These are phyloP conservation scores for Fusarium fujikuroi DNA, from an alignment of 2,329 filamentous ascomycete species.

Conservation along the genomic window DNA sequence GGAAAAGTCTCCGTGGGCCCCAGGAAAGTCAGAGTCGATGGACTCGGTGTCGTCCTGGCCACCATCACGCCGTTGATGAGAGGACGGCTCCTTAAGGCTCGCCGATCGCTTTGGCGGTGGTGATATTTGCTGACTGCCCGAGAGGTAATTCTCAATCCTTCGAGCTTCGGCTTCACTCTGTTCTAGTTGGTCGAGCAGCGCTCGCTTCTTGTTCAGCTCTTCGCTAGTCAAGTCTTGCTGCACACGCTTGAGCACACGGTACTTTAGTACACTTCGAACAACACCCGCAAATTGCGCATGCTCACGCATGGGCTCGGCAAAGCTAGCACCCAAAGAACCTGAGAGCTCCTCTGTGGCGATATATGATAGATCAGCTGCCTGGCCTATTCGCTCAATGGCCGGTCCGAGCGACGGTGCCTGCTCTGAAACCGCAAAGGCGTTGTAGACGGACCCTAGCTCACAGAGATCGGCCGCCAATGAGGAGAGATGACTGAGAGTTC, in stretches of 20 bases:
- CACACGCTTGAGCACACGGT: slow-evolving; percentile 90
- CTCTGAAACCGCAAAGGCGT: slow-evolving; percentile 95
- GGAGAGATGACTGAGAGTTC: slow-evolving; percentile 86
- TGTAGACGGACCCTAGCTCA: slow-evolving; percentile 94
- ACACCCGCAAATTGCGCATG: slow-evolving; percentile 97
- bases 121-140: slow-evolving; percentile 71
- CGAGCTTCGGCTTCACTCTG: slow-evolving; percentile 91
- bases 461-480: slow-evolving; percentile 87
- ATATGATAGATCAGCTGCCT: slow-evolving; percentile 95
- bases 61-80: slow-evolving; percentile 64
- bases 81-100: slow-evolving; percentile 62
- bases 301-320: slow-evolving; percentile 97
- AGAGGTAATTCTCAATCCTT: slow-evolving; percentile 92
- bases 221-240: slow-evolving; percentile 98
- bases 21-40: slow-evolving; percentile 95
- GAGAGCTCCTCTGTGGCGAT: slow-evolving; percentile 95
- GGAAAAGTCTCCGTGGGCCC: slow-evolving; percentile 78
- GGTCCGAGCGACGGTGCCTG: slow-evolving; percentile 87
- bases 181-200: slow-evolving; percentile 87
- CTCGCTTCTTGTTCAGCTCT: slow-evolving; percentile 87
- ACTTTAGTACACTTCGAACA: slow-evolving; percentile 87
- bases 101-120: slow-evolving; percentile 74
- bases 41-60: slow-evolving; percentile 83
- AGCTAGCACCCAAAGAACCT: slow-evolving; percentile 86
- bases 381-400: slow-evolving; percentile 92